Evolutionary conservation across 129 eudicot genomes (phyloP), one percentile per base, ranked within the genome.

Genomic region (Heracleum sosnowskyi): DNA sequence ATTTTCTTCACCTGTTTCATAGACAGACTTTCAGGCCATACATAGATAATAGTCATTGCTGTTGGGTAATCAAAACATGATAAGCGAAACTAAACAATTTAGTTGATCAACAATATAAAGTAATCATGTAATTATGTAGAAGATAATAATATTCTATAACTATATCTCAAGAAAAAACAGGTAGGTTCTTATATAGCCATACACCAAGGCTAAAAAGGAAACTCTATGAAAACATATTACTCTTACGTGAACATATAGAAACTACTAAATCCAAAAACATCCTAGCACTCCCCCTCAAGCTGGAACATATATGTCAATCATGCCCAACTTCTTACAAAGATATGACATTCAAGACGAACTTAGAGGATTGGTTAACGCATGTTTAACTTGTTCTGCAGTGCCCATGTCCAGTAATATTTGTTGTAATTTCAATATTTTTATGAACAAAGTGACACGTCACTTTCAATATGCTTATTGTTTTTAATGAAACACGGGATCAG

Each of bases 1-100:
- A 66, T 31, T 66, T 66, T 66, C 40, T 66, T 66, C 72, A 66
- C 72, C 72, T 66, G 72, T 29, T 66, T 66, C 39, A 66, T 4
- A 63, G 2, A 63, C 57, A 47, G 57, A 49, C 57, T n/a, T 17
- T 49, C n/a, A 49, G 57, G 57, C 22, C 5, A 49, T 49, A n/a
- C n/a, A 49, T 49, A 17, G 3, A 55, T 55, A 55, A 22, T 55
- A 22, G 28, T 28, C 37, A 29, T 8, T 29, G 20, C 18, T 63
- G 36, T 63, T 29, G 12, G 70, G 70, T 63, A 29, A 28, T 28
- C 70, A 28, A 28, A 29, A 60, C 15, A 62, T 62, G 69, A 0
- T 26, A 62, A 28, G 7, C 4, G 4, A 1, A 57, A 57, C 33
- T 57, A n/a, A 7, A 57, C 13, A 57, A 57, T n/a, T 24, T 26